Evolutionary conservation across 306 rosid species (phyloP).

Genomic region (Macrotyloma uniflorum): DNA sequence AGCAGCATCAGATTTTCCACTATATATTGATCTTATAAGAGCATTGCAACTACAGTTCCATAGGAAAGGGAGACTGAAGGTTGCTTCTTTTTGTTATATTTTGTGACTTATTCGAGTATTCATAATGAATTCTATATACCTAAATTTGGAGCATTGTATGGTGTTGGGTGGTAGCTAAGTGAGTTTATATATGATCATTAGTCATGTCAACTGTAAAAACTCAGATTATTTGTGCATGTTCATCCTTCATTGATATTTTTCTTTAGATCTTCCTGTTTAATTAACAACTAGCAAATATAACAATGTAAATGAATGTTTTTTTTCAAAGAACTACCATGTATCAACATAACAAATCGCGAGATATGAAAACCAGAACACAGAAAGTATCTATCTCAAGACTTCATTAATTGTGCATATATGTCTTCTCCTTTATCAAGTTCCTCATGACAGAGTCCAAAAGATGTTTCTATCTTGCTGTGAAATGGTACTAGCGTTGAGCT

Average conservation of each 20-base stretch:
- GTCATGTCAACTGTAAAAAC: background rate
- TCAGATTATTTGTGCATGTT: background rate
- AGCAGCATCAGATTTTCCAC: slow-evolving; percentile 53
- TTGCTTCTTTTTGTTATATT: background rate
- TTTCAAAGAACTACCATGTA: background rate
- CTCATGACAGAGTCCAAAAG: background rate
- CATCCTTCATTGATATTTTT: background rate
- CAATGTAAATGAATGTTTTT: background rate
- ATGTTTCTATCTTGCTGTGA: background rate
- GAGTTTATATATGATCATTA: background rate
- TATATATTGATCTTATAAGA: slow-evolving; percentile 48
- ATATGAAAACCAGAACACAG: background rate
- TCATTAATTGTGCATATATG: background rate
- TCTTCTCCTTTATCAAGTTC: background rate
- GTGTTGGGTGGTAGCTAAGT: background rate
- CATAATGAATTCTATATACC: background rate
- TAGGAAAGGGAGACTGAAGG: slow-evolving; percentile 22
- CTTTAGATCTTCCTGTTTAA: background rate
- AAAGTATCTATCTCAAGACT: background rate
- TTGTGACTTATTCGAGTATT: background rate
- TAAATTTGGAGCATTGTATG: background rate
- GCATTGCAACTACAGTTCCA: slow-evolving; percentile 37
- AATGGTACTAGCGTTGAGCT: background rate
- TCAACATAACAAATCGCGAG: background rate
- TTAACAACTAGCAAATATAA: background rate